phyloP scores from a whole-genome alignment of 2,329 filamentous ascomycete species.

The Cadophora sp. region DNA sequence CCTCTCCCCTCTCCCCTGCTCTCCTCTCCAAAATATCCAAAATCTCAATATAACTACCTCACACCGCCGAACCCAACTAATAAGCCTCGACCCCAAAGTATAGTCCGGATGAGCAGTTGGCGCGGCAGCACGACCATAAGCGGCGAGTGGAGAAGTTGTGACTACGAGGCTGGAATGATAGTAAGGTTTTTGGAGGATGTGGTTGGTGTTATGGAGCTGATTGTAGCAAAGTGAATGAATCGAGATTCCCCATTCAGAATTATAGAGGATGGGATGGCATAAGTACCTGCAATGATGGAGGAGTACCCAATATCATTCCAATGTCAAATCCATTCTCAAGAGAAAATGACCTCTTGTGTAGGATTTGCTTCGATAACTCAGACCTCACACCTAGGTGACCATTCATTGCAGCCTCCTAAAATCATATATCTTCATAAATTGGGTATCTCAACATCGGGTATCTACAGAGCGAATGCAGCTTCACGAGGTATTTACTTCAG shows the following conservation, averaged over 20 bases:
- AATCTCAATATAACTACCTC: no score
- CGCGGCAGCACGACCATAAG: constrained; percentile 27
- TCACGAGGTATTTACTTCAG: constrained; percentile 20
- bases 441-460: constrained; percentile 3
- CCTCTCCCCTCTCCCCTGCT: not conserved
- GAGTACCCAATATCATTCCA: no score
- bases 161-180: constrained; percentile 27
- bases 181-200: constrained; percentile 30
- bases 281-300: not conserved
- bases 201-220: constrained; percentile 22
- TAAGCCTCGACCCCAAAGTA: constrained; percentile 17
- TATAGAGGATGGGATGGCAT: not conserved
- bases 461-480: constrained; percentile 7
- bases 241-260: not conserved
- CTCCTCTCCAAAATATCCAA: not conserved
- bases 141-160: constrained; percentile 34
- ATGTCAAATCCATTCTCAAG: no score
- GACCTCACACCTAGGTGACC: not conserved
- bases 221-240: not conserved
- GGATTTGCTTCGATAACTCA: not conserved
- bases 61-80: not conserved
- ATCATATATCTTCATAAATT: not conserved
- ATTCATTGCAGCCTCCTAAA: not conserved
- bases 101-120: constrained; percentile 35
- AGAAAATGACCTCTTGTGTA: not conserved